Evolutionary conservation across 306 rosid species (phyloP).

Genomic region (Abrus pulchellus): DNA sequence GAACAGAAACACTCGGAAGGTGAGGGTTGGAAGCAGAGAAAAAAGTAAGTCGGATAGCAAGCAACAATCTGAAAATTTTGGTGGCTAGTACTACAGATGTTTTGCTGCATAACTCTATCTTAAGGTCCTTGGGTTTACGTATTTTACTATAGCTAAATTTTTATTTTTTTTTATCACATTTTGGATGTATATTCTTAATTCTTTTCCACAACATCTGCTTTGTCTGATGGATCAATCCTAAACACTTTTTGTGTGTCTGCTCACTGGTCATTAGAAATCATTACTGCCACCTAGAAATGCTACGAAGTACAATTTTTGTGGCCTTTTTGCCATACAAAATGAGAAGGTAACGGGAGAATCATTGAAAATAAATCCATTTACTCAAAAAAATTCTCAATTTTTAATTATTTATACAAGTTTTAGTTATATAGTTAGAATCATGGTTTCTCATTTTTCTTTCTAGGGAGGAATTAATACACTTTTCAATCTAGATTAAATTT

Average conservation of each 20-base stretch:
- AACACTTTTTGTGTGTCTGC: conserved; percentile 26
- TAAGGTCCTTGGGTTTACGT: conserved; percentile 31
- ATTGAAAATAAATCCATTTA: not conserved
- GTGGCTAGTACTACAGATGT: conserved; percentile 24
- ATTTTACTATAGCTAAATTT: conserved; percentile 31
- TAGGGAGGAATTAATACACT: conserved; percentile 18
- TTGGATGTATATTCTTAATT: conserved; percentile 49
- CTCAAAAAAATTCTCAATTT: conserved; percentile 2
- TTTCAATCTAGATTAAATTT: conserved; percentile 35
- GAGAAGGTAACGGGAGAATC: conserved; percentile 31
- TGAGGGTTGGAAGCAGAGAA: conserved; percentile 31
- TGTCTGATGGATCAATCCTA: conserved; percentile 37
- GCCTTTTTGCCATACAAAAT: conserved; percentile 39
- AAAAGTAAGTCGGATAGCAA: conserved; percentile 22
- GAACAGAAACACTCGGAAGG: conserved; percentile 17
- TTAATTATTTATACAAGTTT: conserved; percentile 19
- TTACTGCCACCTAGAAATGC: conserved; percentile 21
- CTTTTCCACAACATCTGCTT: conserved; percentile 33
- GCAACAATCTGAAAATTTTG: conserved; percentile 37
- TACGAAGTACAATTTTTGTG: conserved; percentile 31
- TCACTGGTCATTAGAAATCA: conserved; percentile 19
- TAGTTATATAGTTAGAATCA: conserved; percentile 4
- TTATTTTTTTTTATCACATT: conserved; percentile 7
- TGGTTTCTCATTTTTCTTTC: conserved; percentile 7
- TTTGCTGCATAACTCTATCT: conserved; percentile 25